Evolutionary conservation across 2,329 filamentous ascomycete species (phyloP).

Genomic region (Arthrocladium fulminans): DNA sequence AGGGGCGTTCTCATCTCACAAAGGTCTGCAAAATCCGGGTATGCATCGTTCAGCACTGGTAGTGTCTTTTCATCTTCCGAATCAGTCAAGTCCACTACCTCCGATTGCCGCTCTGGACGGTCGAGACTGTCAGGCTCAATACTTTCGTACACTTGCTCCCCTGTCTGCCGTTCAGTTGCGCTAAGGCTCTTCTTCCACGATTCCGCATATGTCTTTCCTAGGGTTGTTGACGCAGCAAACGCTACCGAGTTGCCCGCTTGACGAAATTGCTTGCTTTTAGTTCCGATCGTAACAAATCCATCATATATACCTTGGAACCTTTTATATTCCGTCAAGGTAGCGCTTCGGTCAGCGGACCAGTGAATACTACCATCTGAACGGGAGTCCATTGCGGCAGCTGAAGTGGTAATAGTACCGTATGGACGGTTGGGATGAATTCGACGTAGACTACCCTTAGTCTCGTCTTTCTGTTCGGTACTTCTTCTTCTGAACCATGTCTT

Average conservation of each 20-base stretch:
- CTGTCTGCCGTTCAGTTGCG: not conserved
- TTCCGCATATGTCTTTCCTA: constrained; percentile 58
- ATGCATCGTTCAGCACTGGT: not conserved
- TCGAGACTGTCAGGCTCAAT: too few relatives aligned
- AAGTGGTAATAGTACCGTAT: constrained; percentile 57
- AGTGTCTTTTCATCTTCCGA: not conserved
- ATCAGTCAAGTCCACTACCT: not conserved
- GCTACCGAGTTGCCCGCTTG: constrained; percentile 72
- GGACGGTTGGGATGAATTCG: constrained; percentile 38
- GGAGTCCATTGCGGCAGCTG: constrained; percentile 43
- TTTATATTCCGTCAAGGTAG: constrained; percentile 59
- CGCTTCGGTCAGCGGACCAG: constrained; percentile 53
- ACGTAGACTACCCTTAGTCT: constrained; percentile 21
- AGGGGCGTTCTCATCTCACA: not conserved
- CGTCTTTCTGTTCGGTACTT: constrained; percentile 14
- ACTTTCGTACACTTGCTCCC: not conserved
- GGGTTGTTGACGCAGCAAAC: constrained; percentile 54
- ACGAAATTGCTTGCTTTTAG: constrained; percentile 47
- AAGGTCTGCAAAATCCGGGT: not conserved
- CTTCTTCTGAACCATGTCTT: constrained; percentile 29
- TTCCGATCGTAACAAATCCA: constrained; percentile 59
- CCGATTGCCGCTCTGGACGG: not conserved
- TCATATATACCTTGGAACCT: constrained; percentile 64
- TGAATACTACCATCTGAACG: constrained; percentile 44
- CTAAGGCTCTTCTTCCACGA: constrained; percentile 56